Base-by-base conservation (phyloP, 768 basidiomycete genomes). In the Collybia mongolica region DNA sequence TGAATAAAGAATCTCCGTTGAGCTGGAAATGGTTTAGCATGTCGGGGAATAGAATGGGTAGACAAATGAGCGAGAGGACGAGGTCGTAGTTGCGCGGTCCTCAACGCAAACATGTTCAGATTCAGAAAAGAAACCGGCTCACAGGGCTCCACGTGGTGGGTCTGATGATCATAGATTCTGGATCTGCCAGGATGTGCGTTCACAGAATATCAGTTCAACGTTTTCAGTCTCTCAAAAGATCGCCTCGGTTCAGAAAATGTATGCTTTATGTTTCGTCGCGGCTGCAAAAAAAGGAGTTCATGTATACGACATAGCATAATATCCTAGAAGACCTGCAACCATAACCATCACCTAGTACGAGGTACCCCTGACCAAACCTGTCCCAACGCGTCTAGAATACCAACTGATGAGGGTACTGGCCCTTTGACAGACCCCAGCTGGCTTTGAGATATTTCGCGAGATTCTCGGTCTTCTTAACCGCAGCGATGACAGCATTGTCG, bases 391-490 rank as follows among this genome's bases (percentile, higher is more conserved):
- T 57, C 79, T 76, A 98, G 81, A 97, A 98, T 56, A 81, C 81
- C 75, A 99, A 69, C 74, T 90, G 83, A 77, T 99, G 97, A 67
- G 97, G 92, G 79, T 81, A 93, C 76, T 98, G 93, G 54, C 95
- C 93, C 82, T 95, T 97, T 60, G 92, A 93, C 54, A 99, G 81
- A 66, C 93, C 93, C 80, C 90, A 99, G 65, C 80, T 84, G 49
- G 95, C 82, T 69, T 86, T 88, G 62, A 99, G 82, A 76, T 99
- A 99, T 74, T 94, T 95, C 67, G 76, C 79, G 58, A 98, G 80
- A 79, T 88, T 85, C 64, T 92, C 88, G 56, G 88, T 87, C 78
- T 91, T 91, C 81, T 90, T 94, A 67, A 97, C 77, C 49, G 89
- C 86, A 53, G 84, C 82, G 57, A 98, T 70, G 61, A 99, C 71